These are phyloP conservation scores for Fraxinus floribunda DNA, from an alignment of 305 asterid genomes.

Conservation along the genomic window DNA sequence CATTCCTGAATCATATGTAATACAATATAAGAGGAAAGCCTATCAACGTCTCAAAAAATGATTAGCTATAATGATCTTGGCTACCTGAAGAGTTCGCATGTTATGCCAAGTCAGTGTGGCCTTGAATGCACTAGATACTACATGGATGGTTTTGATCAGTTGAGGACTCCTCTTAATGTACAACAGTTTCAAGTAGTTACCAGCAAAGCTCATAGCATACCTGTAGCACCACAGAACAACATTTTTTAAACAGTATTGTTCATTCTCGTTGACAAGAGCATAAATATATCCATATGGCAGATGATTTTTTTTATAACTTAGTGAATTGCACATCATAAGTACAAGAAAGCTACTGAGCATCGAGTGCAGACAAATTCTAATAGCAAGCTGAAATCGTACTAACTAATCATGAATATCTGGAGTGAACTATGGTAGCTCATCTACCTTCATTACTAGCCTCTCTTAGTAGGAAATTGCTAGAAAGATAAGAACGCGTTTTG, in stretches of 20 bases:
- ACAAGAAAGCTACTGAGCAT: not conserved
- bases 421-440: not conserved
- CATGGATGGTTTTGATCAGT: conserved; percentile 73
- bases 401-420: not conserved
- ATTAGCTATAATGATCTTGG: conserved; percentile 5
- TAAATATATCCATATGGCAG: not conserved
- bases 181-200: conserved; percentile 61
- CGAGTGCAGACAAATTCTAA: not conserved
- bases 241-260: not conserved
- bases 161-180: conserved; percentile 79
- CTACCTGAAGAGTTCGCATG: conserved; percentile 95
- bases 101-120: conserved; percentile 90
- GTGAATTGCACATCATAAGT: not conserved
- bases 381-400: not conserved
- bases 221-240: conserved; percentile 40
- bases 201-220: conserved; percentile 85
- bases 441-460: not conserved
- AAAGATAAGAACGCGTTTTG: not conserved
- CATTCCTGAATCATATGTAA: conserved; percentile 60
- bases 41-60: not conserved
- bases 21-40: conserved; percentile 22
- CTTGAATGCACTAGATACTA: conserved; percentile 89
- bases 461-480: not conserved
- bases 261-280: not conserved
- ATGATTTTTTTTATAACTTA: not conserved